Percentiles rank a stretch among this genome's conserved stretches.
These are phyloP conservation scores for Porphyrellus cyaneotinctus DNA, from an alignment of 768 basidiomycete genomes.

Conservation along the genomic window DNA sequence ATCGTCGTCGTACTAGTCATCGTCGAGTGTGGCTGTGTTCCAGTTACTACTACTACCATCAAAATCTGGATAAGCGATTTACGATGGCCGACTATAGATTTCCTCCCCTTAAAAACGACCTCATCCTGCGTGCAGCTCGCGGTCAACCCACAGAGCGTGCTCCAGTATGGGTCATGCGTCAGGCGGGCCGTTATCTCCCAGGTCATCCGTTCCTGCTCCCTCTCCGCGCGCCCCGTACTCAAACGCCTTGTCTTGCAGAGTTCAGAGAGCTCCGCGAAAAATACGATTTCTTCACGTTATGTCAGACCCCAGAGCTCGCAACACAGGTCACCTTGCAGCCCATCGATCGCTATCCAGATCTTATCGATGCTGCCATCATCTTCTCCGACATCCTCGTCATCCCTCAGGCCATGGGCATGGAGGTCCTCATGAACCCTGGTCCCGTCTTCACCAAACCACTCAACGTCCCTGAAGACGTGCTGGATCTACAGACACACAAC, in stretches of 20 bases:
- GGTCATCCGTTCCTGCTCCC: constrained; percentile 43
- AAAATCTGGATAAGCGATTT: neutral
- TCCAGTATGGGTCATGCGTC: constrained; percentile 99
- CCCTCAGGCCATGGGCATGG: constrained; percentile 97
- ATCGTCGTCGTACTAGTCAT: constrained; percentile 47
- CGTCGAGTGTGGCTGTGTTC: constrained; percentile 15
- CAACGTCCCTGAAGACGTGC: constrained; percentile 66
- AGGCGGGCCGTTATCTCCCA: constrained; percentile 93
- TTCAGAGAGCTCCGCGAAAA: constrained; percentile 81
- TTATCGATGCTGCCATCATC: constrained; percentile 95
- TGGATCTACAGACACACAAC: constrained; percentile 62
- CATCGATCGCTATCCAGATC: constrained; percentile 78
- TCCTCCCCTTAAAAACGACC: constrained; percentile 80
- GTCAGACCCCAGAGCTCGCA: constrained; percentile 87
- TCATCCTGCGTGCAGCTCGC: constrained; percentile 82
- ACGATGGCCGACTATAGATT: constrained; percentile 45
- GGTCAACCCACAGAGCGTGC: constrained; percentile 89
- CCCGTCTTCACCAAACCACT: constrained; percentile 89
- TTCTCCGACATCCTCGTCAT: constrained; percentile 98
- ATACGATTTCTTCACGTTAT: constrained; percentile 94
- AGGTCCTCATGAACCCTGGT: constrained; percentile 89
- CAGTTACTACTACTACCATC: neutral
- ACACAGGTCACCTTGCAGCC: constrained; percentile 91
- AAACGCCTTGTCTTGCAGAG: constrained; percentile 46
- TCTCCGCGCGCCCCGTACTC: neutral